Percentiles rank a stretch among this genome's conserved stretches.
Evolutionary conservation across 2,329 filamentous ascomycete species (phyloP).

Genomic region (Calonectria pseudoreteaudii): DNA sequence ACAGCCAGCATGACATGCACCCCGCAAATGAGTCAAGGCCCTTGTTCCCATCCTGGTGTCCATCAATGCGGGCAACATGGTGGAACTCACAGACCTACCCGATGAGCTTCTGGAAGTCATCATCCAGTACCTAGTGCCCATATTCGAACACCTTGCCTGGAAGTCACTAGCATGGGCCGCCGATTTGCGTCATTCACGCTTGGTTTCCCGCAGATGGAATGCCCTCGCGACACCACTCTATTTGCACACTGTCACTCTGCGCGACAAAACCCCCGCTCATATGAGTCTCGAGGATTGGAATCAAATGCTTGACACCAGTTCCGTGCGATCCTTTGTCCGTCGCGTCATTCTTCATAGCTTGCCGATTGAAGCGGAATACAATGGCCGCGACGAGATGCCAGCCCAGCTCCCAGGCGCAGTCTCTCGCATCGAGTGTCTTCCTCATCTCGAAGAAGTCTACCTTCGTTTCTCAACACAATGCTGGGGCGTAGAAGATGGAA

Average conservation of each 20-base stretch:
- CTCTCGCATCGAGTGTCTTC: background rate
- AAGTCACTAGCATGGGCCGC: background rate
- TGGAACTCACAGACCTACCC: background rate
- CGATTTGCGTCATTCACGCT: background rate
- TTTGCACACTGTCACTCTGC: background rate
- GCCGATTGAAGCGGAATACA: background rate
- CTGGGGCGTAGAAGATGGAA: background rate
- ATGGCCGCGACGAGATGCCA: background rate
- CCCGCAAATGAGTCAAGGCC: background rate
- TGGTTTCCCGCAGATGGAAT: conserved; percentile 7
- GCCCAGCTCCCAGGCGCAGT: background rate
- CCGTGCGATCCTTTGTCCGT: background rate
- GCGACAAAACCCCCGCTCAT: background rate
- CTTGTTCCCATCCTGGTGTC: background rate
- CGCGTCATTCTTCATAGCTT: background rate
- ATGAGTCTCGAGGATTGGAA: background rate
- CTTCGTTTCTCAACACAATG: background rate
- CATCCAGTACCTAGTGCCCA: background rate
- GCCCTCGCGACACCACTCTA: background rate
- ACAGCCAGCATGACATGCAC: too few relatives aligned
- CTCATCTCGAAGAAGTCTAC: background rate
- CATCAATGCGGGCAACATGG: background rate
- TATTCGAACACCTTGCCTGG: background rate
- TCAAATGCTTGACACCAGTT: background rate
- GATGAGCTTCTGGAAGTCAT: background rate